A percentile compares a stretch with the other conserved stretches of the same genome.
Conservation (phyloP, 169 alveolate species). For the Theileria annulata region DNA sequence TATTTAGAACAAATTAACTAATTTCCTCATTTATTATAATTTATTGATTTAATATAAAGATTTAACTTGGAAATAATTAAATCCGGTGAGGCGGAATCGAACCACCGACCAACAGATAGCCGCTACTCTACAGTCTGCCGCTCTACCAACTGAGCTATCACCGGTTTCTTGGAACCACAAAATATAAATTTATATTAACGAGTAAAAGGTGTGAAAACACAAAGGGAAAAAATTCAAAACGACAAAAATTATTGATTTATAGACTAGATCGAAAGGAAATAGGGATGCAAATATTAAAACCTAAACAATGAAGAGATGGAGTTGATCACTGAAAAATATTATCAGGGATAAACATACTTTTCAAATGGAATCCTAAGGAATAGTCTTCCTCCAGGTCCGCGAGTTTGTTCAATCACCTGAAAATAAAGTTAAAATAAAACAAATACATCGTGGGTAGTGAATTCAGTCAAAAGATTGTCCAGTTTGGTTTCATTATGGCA, state of each 20-base stretch:
- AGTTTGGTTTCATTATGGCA: conserved; percentile 66
- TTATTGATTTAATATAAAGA: background rate
- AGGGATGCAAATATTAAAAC: background rate
- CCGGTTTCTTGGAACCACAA: conserved; percentile 72
- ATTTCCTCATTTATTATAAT: background rate
- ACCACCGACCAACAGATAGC: conserved; percentile 95
- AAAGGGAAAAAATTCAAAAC: background rate
- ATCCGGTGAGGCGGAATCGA: conserved; percentile 95
- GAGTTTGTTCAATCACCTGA: conserved; percentile 60
- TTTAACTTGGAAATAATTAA: conserved; percentile 31
- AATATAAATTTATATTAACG: conserved; percentile 6
- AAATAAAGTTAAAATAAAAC: background rate
- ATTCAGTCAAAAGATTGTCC: conserved; percentile 61
- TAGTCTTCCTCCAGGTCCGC: conserved; percentile 63
- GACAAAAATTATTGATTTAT: background rate
- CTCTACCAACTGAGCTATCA: conserved; percentile 96
- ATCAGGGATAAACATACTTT: conserved; percentile 22
- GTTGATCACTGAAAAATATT: conserved; percentile 27
- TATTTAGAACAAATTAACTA: background rate
- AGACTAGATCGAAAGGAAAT: background rate
- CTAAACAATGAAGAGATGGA: conserved; percentile 42
- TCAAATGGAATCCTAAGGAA: conserved; percentile 57
- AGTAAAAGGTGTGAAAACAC: background rate
- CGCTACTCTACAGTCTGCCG: conserved; percentile 94
- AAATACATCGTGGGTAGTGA: conserved; percentile 63